Base-by-base conservation (phyloP, 169 alveolate genomes). In the Eimeria tenella region DNA sequence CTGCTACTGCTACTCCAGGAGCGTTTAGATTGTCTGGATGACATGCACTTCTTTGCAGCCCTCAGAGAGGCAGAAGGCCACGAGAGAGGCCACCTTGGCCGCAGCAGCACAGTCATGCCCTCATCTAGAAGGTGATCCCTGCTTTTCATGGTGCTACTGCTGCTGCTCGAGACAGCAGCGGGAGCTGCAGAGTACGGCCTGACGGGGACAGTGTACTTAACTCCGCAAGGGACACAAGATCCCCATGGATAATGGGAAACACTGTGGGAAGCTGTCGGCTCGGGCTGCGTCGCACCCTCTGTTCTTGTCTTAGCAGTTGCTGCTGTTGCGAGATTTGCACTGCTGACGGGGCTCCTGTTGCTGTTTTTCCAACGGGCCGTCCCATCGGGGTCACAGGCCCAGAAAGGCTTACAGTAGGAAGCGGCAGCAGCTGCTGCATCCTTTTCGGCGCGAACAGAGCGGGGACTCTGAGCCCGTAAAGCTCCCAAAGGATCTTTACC, bases 31-130 rank as follows among this genome's bases (percentile, higher is more conserved):
- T 55, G 31, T 17, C 74, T 56, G 56, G 73, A 58, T 53, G 89
- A 31, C 25, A 23, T 25, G 42, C 23, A 10, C 58, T 81, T 81
- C 73, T 65, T 55, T 56, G 89, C 70, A 55, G 53, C 15, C 56
- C 89, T 23, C 5, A 81, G 74, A 71, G 89, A 81, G 11, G 89
- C 70, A 56, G 89, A 81, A 17, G 89, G 89, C 89, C 89, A 81
- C 21, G 70, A 56, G 9, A 81, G 89, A 65, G 89, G 89, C 89
- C 89, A 81, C 23, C 89, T 53, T 53, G 89, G 89, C 74, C 70
- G 89, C 89, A 81, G 89, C 89, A 81, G 89, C 74, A 81, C 11
- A 31, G 89, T 71, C 89, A 81, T 21, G 31, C 60, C 73, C 19
- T 81, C 74, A 56, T 71, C 89, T 25, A 9, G 7, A 13, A 25